Conservation (phyloP, 2,329 filamentous ascomycete genomes). For the Colletotrichum tropicicola region DNA sequence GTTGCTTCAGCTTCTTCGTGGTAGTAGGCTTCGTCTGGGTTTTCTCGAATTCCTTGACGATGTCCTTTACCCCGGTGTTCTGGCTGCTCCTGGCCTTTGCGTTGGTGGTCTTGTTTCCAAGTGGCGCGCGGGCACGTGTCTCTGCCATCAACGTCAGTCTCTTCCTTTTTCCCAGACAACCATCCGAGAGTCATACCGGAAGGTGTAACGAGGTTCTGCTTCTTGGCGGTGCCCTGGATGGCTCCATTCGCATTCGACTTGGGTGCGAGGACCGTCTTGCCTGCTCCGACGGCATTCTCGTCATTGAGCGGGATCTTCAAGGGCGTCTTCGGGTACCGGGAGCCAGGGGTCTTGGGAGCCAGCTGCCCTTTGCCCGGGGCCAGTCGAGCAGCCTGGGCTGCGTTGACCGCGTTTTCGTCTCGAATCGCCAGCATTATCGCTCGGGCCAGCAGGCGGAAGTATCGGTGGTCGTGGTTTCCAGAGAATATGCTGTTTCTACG, state of each 20-base stretch:
- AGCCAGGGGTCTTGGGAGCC: slow-evolving; percentile 81
- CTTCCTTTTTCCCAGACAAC: slow-evolving; percentile 20
- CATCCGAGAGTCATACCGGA: slow-evolving; percentile 25
- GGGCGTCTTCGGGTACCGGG: slow-evolving; percentile 82
- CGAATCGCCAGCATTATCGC: slow-evolving; percentile 30
- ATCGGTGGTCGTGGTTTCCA: not conserved
- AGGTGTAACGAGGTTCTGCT: slow-evolving; percentile 31
- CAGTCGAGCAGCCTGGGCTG: slow-evolving; percentile 30
- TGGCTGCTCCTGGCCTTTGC: slow-evolving; percentile 79
- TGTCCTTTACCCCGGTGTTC: slow-evolving; percentile 70
- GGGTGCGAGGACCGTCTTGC: slow-evolving; percentile 66
- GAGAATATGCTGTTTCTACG: not conserved
- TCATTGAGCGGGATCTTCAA: slow-evolving; percentile 82
- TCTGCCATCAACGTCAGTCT: slow-evolving; percentile 47
- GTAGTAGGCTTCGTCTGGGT: slow-evolving; percentile 68
- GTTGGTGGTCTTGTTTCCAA: slow-evolving; percentile 97
- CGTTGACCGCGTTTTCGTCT: slow-evolving; percentile 32
- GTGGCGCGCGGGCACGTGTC: slow-evolving; percentile 77
- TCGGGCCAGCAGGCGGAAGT: not conserved
- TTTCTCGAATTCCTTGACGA: slow-evolving; percentile 69
- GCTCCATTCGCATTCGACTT: slow-evolving; percentile 59
- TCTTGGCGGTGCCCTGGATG: slow-evolving; percentile 31
- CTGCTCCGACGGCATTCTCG: slow-evolving; percentile 77
- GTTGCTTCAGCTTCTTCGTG: slow-evolving; percentile 66
- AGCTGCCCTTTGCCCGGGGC: slow-evolving; percentile 44